Evolutionary conservation across 1,139 yeast genomes (phyloP).

Genomic region (Suhomyces coccinellae): DNA sequence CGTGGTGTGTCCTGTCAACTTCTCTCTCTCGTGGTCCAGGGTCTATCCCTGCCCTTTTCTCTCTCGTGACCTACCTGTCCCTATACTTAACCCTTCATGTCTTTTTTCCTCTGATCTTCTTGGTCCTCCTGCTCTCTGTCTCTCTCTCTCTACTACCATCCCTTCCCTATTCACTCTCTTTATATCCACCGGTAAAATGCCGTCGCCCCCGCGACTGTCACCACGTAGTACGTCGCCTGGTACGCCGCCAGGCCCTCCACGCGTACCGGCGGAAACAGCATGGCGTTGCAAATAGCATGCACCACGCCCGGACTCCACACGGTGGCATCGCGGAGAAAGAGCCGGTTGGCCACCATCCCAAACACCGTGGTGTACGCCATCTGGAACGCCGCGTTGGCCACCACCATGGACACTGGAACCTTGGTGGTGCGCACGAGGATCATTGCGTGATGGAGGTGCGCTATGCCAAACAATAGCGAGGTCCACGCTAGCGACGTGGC

Average conservation of each 20-base stretch:
- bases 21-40: too few species aligned
- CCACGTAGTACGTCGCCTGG: slow-evolving; percentile 36
- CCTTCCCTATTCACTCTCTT: neutral
- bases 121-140: too few species aligned
- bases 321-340: slow-evolving; percentile 54
- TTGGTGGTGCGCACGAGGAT: slow-evolving; percentile 42
- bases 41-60: too few species aligned
- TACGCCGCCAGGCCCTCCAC: slow-evolving; percentile 18
- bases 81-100: too few species aligned
- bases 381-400: slow-evolving; percentile 55
- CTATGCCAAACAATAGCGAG: slow-evolving; percentile 83
- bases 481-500: slow-evolving; percentile 38
- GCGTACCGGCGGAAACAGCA: slow-evolving; percentile 68
- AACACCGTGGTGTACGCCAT: slow-evolving; percentile 72
- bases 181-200: slow-evolving; percentile 26
- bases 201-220: slow-evolving; percentile 41
- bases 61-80: too few species aligned
- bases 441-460: slow-evolving; percentile 85
- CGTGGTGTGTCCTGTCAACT: too few species aligned
- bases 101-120: too few species aligned
- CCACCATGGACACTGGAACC: slow-evolving; percentile 31
- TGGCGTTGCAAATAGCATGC: slow-evolving; percentile 73
- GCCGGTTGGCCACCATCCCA: slow-evolving; percentile 70
- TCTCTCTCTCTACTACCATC: too few species aligned
- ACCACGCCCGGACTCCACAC: slow-evolving; percentile 63